Percentiles rank a stretch among this genome's conserved stretches.
Conservation (phyloP, 345 rosid genomes). For the Jatropha curcas region DNA sequence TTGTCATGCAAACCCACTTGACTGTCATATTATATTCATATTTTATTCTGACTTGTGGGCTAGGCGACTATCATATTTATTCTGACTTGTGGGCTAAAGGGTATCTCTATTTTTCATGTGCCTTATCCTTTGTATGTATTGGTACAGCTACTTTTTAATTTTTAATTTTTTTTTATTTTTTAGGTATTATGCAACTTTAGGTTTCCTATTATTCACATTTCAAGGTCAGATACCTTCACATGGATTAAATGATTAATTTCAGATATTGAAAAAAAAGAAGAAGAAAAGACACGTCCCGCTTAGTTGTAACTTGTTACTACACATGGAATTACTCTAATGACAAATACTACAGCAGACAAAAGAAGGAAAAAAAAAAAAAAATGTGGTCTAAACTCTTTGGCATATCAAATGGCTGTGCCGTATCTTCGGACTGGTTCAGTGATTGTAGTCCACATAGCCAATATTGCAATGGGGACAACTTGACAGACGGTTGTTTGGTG, state of each 20-base stretch:
- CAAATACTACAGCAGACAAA: not conserved
- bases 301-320: no score
- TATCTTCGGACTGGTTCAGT: conserved; percentile 36
- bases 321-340: not conserved
- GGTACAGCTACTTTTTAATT: no score
- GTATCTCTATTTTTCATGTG: not conserved
- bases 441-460: conserved; percentile 51
- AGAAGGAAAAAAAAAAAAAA: not conserved
- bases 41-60: not conserved
- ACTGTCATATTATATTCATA: no score
- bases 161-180: no score
- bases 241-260: no score
- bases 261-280: no score
- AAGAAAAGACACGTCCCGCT: no score
- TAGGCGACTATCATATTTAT: not conserved
- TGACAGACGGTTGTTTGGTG: conserved; percentile 31
- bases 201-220: no score
- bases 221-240: no score
- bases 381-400: conserved; percentile 45
- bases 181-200: no score
- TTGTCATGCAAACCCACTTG: not conserved
- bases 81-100: not conserved
- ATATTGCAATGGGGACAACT: conserved; percentile 25
- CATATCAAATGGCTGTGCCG: conserved; percentile 21
- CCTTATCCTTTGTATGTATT: not conserved